phyloP scores from a whole-genome alignment of 768 basidiomycete species.

The Filobasidium floriforme region DNA sequence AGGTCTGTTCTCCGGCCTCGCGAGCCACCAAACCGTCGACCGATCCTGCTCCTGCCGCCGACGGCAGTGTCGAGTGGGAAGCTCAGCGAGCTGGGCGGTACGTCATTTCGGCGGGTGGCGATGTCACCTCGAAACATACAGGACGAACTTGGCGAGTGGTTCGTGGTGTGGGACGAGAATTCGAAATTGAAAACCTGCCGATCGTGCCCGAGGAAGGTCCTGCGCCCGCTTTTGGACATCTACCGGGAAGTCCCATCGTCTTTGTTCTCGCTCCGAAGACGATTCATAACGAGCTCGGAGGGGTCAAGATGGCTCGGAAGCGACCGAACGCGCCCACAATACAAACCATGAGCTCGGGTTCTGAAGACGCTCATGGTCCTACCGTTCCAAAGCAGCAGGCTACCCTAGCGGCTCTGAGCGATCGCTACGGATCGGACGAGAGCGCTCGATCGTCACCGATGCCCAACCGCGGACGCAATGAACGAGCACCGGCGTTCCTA shows the following conservation, averaged over 20 bases:
- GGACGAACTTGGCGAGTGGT: conserved; percentile 33
- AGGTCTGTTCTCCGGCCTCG: conserved; percentile 24
- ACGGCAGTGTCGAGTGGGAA: conserved; percentile 32
- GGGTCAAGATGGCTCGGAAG: conserved; percentile 29
- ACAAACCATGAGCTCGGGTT: background rate
- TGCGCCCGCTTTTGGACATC: background rate
- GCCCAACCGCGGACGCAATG: background rate
- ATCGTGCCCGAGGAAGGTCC: conserved; percentile 10
- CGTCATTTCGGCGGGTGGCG: conserved; percentile 33
- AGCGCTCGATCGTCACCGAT: background rate
- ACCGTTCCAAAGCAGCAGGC: background rate
- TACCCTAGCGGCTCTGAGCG: background rate
- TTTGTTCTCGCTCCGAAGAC: conserved; percentile 34
- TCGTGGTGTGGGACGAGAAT: conserved; percentile 31
- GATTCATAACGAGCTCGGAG: conserved; percentile 35
- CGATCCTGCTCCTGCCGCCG: background rate
- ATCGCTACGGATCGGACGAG: background rate
- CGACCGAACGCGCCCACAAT: conserved; percentile 1
- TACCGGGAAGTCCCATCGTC: background rate
- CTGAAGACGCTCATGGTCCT: background rate
- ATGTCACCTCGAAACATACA: conserved; percentile 31
- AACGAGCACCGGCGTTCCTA: background rate
- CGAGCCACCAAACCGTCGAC: background rate
- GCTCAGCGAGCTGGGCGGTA: conserved; percentile 40
- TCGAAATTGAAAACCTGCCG: conserved; percentile 30